phyloP scores from a whole-genome alignment of 345 rosid genomes.

The Eutrema heterophyllum region DNA sequence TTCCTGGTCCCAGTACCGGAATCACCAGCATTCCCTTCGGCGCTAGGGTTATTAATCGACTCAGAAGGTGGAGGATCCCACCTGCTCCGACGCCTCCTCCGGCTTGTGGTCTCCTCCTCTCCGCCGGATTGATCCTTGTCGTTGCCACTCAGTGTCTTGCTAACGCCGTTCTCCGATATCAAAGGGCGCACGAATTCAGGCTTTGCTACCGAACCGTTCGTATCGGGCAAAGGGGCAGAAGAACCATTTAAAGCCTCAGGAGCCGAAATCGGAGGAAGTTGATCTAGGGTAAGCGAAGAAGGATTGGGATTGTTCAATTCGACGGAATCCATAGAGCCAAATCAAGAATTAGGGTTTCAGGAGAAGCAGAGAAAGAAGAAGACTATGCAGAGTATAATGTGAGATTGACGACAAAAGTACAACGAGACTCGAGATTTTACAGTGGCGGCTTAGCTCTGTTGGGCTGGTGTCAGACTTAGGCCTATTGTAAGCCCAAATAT shows the following conservation, averaged over 20 bases:
- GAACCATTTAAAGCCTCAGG: slow-evolving; percentile 8
- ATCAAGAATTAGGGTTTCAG: slow-evolving; percentile 5
- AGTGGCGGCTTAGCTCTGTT: neutral
- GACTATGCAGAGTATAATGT: neutral
- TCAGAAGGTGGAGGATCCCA: slow-evolving; percentile 74
- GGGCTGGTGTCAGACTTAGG: neutral
- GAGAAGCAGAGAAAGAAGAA: neutral
- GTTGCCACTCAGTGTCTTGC: slow-evolving; percentile 55
- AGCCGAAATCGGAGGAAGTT: neutral
- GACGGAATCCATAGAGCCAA: slow-evolving; percentile 34
- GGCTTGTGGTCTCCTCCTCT: slow-evolving; percentile 79
- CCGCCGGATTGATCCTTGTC: slow-evolving; percentile 73
- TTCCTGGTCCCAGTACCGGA: slow-evolving; percentile 53
- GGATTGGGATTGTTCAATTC: slow-evolving; percentile 18
- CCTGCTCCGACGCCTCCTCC: slow-evolving; percentile 73
- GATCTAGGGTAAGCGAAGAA: slow-evolving; percentile 25
- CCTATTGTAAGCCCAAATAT: neutral
- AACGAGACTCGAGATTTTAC: neutral
- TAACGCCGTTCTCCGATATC: slow-evolving; percentile 57
- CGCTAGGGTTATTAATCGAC: slow-evolving; percentile 25
- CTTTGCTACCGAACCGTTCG: slow-evolving; percentile 13
- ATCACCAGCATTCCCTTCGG: slow-evolving; percentile 32
- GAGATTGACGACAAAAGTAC: neutral
- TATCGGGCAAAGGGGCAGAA: neutral
- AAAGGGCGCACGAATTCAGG: slow-evolving; percentile 37